Conservation (phyloP, 2,329 filamentous ascomycete genomes). For the Botrytis fragariae region DNA sequence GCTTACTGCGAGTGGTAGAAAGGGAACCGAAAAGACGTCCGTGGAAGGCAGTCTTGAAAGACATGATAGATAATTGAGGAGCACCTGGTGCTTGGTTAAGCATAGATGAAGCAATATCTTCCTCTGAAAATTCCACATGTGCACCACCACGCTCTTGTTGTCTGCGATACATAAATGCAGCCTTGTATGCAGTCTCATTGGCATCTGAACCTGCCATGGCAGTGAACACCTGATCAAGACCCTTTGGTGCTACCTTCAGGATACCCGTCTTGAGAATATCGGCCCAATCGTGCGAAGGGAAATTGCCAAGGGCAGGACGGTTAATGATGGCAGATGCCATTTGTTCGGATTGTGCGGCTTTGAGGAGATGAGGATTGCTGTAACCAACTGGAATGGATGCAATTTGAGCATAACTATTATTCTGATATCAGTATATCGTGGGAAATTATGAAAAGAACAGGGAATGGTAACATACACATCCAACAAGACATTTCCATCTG, state of each 20-base stretch:
- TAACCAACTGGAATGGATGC: constrained; percentile 82
- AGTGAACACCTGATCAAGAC: constrained; percentile 77
- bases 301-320: constrained; percentile 76
- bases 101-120: constrained; percentile 68
- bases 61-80: constrained; percentile 72
- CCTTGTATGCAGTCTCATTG: constrained; percentile 84
- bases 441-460: neutral
- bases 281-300: constrained; percentile 73
- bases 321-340: constrained; percentile 75
- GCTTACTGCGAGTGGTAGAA: constrained; percentile 76
- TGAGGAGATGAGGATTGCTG: constrained; percentile 68
- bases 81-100: constrained; percentile 70
- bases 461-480: constrained; percentile 44
- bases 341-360: constrained; percentile 64
- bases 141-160: constrained; percentile 66
- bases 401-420: constrained; percentile 68
- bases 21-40: constrained; percentile 76
- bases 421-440: constrained; percentile 25
- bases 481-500: constrained; percentile 50
- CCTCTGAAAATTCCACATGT: constrained; percentile 65
- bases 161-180: constrained; percentile 78
- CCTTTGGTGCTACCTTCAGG: constrained; percentile 69
- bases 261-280: constrained; percentile 69
- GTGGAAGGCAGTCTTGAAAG: constrained; percentile 77
- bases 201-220: constrained; percentile 77